Conservation (phyloP, 192 early-diverging fungal genomes). For the Coemansia sp. region DNA sequence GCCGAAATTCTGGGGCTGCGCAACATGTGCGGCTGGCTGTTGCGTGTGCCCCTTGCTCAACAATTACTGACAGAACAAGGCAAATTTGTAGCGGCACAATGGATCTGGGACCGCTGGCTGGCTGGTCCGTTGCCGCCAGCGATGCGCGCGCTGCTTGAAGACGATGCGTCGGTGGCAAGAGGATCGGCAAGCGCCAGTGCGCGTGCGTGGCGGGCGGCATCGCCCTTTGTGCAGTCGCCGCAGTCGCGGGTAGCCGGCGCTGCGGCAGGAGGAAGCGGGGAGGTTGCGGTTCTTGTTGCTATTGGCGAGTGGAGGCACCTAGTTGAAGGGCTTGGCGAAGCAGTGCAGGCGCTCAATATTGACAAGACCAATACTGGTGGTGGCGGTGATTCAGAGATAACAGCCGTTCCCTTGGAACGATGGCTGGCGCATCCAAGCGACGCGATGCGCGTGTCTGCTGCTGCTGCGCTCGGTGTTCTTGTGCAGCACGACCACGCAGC, state of each 20-base stretch:
- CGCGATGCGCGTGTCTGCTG: slow-evolving; percentile 71
- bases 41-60: slow-evolving; percentile 51
- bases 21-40: slow-evolving; percentile 68
- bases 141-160: background rate
- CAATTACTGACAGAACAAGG: slow-evolving; percentile 16
- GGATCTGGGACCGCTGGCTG: slow-evolving; percentile 32
- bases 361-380: background rate
- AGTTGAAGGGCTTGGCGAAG: slow-evolving; percentile 70
- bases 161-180: slow-evolving; percentile 3
- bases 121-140: slow-evolving; percentile 4
- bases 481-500: slow-evolving; percentile 38
- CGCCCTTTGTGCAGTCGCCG: slow-evolving; percentile 65
- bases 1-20: slow-evolving; percentile 69
- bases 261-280: background rate
- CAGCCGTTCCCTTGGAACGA: slow-evolving; percentile 65
- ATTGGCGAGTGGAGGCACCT: slow-evolving; percentile 74
- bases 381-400: background rate
- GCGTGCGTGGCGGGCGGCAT: slow-evolving; percentile 49
- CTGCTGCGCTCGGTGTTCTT: slow-evolving; percentile 71
- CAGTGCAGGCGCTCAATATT: background rate
- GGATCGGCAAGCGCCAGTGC: background rate
- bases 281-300: slow-evolving; percentile 58
- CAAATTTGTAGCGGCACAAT: slow-evolving; percentile 16
- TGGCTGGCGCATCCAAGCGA: slow-evolving; percentile 69
- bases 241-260: slow-evolving; percentile 30